phyloP scores from a whole-genome alignment of 129 eudicot genomes.

The Saposhnikovia divaricata region DNA sequence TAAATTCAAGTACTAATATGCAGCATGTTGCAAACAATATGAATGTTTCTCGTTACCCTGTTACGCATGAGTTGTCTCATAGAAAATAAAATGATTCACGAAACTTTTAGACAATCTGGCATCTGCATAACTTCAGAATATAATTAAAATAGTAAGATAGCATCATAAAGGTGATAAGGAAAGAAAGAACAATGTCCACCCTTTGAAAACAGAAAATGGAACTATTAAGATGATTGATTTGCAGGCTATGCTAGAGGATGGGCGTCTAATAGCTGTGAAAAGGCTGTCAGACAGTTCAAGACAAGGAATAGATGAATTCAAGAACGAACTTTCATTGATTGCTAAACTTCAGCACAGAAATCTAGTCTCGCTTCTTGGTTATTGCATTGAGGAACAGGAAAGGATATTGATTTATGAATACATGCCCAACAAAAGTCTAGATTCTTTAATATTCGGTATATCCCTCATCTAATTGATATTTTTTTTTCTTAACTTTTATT shows the following conservation, averaged over 20 bases:
- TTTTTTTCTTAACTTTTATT: background rate
- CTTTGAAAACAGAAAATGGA: background rate
- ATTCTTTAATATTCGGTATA: background rate
- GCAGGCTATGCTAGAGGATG: conserved; percentile 8
- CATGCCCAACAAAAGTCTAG: conserved; percentile 16
- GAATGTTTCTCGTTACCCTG: background rate
- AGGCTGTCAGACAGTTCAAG: conserved; percentile 1
- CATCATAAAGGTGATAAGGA: background rate
- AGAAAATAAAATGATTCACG: background rate
- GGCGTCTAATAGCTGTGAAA: conserved; percentile 2
- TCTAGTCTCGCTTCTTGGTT: background rate
- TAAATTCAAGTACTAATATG: background rate
- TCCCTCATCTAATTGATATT: background rate
- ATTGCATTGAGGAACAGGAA: conserved; percentile 7
- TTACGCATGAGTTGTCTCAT: background rate
- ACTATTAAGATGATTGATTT: background rate
- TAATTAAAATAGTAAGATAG: background rate
- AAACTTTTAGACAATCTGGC: background rate
- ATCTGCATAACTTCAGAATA: background rate
- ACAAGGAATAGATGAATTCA: conserved; percentile 1
- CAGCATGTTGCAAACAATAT: background rate
- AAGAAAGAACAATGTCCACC: background rate
- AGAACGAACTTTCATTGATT: conserved; percentile 3
- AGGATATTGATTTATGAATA: conserved; percentile 8
- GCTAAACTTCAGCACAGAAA: conserved; percentile 10